Base-by-base conservation (phyloP, 2,329 filamentous ascomycete genomes). In the Cladosporium cucumerinum region DNA sequence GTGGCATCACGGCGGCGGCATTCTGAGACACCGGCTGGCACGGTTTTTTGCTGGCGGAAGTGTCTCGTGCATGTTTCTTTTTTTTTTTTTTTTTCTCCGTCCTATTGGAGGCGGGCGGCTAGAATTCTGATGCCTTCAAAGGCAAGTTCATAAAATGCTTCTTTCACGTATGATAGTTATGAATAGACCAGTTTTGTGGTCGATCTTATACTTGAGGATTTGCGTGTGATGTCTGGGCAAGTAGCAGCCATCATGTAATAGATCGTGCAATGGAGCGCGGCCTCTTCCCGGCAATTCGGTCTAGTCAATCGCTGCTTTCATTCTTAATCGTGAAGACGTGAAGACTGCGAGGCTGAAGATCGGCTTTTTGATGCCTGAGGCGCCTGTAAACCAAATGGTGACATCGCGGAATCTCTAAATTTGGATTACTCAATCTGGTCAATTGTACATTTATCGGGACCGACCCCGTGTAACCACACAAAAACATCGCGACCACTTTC, bases 381-480 rank as follows among this genome's bases (percentile, higher is more conserved):
- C 55, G 10, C 16, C 21, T 28, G 14, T 57, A 32, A 43, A 26
- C 6, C 23, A 46, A 28, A 58, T 58, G 55, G 55, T 58, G 55
- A 58, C 55, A 58, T 58, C 55, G 55, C 18, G 21, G 23, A n/a
- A 23, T 23, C 25, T 23, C 55, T 58, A 43, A 58, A 43, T 36
- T 58, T 43, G 32, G 55, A 28, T 54, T 54, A 54, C 51, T 30
- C 18, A 54, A 54, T 54, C 26, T 18, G 30, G 39, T 46, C 39
- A 12, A 46, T 23, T 46, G 39, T 46, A 46, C 39, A 46, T 46
- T 46, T 46, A 54, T 54, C 32, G 36, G 36, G 18, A 14, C 18
- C 16, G 21, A 39, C 54, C 25, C 54, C 16, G 55, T 58, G 34
- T 58, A 58, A 58, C 55, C 55, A 43, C 55, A 58, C 34, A 34